These are phyloP conservation scores for Millerago galiae DNA, from an alignment of 805 yeast genomes.

Conservation along the genomic window DNA sequence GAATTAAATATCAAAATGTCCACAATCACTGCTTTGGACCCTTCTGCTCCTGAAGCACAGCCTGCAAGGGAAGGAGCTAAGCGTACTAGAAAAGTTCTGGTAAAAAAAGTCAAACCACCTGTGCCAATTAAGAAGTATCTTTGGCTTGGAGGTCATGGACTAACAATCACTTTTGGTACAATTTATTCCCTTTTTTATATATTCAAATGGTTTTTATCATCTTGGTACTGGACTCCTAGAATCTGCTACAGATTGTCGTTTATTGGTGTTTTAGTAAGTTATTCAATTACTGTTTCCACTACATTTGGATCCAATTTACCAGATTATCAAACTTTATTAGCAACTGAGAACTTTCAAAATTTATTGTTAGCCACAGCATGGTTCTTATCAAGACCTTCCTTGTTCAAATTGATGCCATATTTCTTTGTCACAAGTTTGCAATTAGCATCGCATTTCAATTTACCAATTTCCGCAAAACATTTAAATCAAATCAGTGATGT, in stretches of 20 bases:
- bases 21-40: slow-evolving; percentile 12
- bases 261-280: slow-evolving; percentile 48
- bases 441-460: slow-evolving; percentile 34
- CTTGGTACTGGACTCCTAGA: slow-evolving; percentile 35
- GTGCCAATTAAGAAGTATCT: slow-evolving; percentile 37
- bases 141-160: slow-evolving; percentile 54
- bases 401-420: slow-evolving; percentile 60
- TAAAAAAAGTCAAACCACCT: slow-evolving; percentile 28
- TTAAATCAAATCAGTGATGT: slow-evolving; percentile 35
- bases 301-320: slow-evolving; percentile 59
- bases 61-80: slow-evolving; percentile 14
- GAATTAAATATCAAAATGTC: slow-evolving; percentile 1
- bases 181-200: slow-evolving; percentile 28
- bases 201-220: slow-evolving; percentile 21
- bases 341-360: slow-evolving; percentile 74
- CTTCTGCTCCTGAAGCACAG: slow-evolving; percentile 6
- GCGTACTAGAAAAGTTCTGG: slow-evolving; percentile 28
- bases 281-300: slow-evolving; percentile 46
- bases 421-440: slow-evolving; percentile 53
- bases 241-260: slow-evolving; percentile 49
- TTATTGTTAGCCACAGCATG: slow-evolving; percentile 49
- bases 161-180: slow-evolving; percentile 39
- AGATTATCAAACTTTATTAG: slow-evolving; percentile 53
- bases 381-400: slow-evolving; percentile 58
- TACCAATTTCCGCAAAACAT: slow-evolving; percentile 34